These are phyloP conservation scores for Sugiyamaella floridensis DNA, from an alignment of 805 yeast genomes.

Conservation along the genomic window DNA sequence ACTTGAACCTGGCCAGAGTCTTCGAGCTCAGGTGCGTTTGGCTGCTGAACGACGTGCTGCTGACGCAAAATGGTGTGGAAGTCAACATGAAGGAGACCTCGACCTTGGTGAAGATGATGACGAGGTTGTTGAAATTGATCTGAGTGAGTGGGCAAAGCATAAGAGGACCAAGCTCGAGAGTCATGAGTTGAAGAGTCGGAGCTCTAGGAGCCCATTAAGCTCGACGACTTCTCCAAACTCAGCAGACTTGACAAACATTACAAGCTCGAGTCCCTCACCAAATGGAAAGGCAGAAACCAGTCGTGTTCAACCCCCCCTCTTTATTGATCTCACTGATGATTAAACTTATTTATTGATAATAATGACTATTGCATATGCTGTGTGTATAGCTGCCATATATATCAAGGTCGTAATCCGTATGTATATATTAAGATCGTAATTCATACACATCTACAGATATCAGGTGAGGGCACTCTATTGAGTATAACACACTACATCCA, in stretches of 20 bases:
- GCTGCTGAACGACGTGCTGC: slow-evolving; percentile 55
- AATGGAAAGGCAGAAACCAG: no score
- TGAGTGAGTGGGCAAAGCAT: not conserved
- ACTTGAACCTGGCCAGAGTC: slow-evolving; percentile 25
- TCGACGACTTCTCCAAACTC: no score
- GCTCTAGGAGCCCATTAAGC: no score
- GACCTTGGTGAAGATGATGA: slow-evolving; percentile 10
- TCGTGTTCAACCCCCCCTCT: not conserved
- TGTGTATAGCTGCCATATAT: no score
- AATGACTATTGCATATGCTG: not conserved
- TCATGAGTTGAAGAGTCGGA: no score
- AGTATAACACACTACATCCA: not conserved
- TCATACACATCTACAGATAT: no score
- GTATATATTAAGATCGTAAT: no score
- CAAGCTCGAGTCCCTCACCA: no score
- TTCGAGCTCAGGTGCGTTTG: slow-evolving; percentile 43
- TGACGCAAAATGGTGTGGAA: slow-evolving; percentile 24
- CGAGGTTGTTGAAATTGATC: not conserved
- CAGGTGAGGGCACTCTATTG: no score
- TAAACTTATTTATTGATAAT: not conserved
- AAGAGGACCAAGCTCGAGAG: no score
- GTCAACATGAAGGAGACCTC: slow-evolving; percentile 10
- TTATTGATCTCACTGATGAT: not conserved
- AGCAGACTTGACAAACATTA: no score
- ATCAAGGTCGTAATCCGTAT: no score